Evolutionary conservation across 768 basidiomycete species (phyloP).

Genomic region (Hemileccinum rubropunctum): DNA sequence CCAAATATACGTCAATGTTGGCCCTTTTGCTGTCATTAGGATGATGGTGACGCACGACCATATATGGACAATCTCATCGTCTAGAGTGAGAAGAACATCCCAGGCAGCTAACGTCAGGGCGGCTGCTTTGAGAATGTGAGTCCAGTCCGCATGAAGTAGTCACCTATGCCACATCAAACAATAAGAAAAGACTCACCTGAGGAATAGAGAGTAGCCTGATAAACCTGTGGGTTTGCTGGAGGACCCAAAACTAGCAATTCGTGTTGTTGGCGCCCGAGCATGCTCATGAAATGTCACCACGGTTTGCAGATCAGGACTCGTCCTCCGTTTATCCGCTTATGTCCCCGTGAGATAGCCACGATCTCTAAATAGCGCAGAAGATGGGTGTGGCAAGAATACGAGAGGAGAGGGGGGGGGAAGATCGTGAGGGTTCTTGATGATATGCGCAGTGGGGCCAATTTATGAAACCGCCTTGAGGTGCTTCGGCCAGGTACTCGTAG

Average conservation of each 20-base stretch:
- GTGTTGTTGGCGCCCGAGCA: neutral
- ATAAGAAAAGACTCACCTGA: slow-evolving; percentile 8
- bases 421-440: too few species aligned
- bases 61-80: slow-evolving; percentile 15
- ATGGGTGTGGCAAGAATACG: neutral
- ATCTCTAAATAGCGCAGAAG: neutral
- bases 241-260: slow-evolving; percentile 3
- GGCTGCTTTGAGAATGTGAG: slow-evolving; percentile 9
- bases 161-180: neutral
- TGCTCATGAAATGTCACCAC: neutral
- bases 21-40: neutral
- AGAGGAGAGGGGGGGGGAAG: neutral
- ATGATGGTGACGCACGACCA: slow-evolving; percentile 22
- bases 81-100: slow-evolving; percentile 18
- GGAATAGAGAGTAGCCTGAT: slow-evolving; percentile 4
- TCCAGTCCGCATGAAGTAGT: neutral
- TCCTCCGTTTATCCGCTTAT: neutral
- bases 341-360: neutral
- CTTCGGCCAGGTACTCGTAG: too few species aligned
- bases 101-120: slow-evolving; percentile 10
- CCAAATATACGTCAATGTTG: neutral
- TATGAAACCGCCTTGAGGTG: too few species aligned
- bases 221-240: neutral
- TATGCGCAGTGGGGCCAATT: too few species aligned
- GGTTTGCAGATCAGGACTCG: neutral